phyloP scores from a whole-genome alignment of 129 eudicot genomes.

The Smallanthus sonchifolius region DNA sequence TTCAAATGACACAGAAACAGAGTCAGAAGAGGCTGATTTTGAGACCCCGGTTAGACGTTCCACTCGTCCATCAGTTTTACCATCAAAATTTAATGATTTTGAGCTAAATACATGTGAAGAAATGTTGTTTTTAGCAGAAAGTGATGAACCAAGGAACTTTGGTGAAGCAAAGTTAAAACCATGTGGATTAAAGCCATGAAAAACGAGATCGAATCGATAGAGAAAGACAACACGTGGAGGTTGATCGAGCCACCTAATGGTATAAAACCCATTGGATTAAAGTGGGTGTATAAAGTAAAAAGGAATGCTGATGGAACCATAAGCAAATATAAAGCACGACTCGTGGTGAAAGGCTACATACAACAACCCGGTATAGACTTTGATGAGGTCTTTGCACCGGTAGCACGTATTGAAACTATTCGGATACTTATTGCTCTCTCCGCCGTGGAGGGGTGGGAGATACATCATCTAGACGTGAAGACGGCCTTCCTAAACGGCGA shows the following conservation, averaged over 20 bases:
- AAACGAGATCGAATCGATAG: not conserved
- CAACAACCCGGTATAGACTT: not conserved
- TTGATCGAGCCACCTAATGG: not conserved
- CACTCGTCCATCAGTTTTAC: no score
- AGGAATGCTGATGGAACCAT: not conserved
- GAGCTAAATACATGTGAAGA: no score
- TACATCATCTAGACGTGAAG: not conserved
- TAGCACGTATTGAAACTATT: no score
- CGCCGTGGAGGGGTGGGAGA: not conserved
- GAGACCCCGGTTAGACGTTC: no score
- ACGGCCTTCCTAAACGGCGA: no score
- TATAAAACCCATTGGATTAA: not conserved
- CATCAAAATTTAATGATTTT: no score
- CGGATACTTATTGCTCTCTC: no score
- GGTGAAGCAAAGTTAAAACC: not conserved
- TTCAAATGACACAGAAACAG: no score
- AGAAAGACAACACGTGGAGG: slow-evolving; percentile 10
- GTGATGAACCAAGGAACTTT: not conserved
- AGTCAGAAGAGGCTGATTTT: no score
- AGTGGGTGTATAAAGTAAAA: slow-evolving; percentile 19
- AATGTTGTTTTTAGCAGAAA: not conserved
- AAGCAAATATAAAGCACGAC: not conserved
- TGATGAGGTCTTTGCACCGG: no score
- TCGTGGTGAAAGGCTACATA: not conserved
- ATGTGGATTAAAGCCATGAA: not conserved